Conservation (phyloP, 1,139 yeast species). For the Fermentozyma sake region DNA sequence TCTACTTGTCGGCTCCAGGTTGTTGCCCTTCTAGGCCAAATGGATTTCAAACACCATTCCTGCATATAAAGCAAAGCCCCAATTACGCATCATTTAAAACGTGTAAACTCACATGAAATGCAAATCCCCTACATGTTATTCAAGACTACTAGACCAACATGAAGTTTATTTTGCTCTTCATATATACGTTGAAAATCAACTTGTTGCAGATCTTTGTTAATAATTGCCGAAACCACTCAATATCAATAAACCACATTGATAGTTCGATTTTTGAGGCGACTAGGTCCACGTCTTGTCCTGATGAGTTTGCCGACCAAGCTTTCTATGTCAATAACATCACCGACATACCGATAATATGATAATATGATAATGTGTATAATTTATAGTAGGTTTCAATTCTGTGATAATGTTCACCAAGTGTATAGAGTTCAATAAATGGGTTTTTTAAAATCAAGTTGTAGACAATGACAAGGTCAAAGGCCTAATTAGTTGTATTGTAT, state of each 20-base stretch:
- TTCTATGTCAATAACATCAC: slow-evolving; percentile 23
- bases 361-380: not conserved
- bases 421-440: slow-evolving; percentile 3
- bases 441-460: no score
- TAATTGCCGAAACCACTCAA: slow-evolving; percentile 31
- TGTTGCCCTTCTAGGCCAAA: no score
- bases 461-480: no score
- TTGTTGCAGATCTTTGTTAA: slow-evolving; percentile 34
- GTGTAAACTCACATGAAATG: no score
- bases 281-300: slow-evolving; percentile 21
- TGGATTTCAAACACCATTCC: no score
- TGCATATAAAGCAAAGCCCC: no score
- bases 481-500: no score
- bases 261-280: slow-evolving; percentile 35
- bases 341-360: slow-evolving; percentile 19
- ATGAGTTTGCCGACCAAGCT: slow-evolving; percentile 17
- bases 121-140: no score
- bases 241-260: slow-evolving; percentile 29
- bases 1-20: no score
- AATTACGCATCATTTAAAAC: no score
- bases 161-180: slow-evolving; percentile 30
- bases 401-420: not conserved
- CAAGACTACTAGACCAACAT: slow-evolving; percentile 19
- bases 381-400: not conserved
- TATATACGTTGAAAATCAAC: slow-evolving; percentile 37